phyloP scores from a whole-genome alignment of 495 filamentous ascomycete species.

The Neurospora africana region DNA sequence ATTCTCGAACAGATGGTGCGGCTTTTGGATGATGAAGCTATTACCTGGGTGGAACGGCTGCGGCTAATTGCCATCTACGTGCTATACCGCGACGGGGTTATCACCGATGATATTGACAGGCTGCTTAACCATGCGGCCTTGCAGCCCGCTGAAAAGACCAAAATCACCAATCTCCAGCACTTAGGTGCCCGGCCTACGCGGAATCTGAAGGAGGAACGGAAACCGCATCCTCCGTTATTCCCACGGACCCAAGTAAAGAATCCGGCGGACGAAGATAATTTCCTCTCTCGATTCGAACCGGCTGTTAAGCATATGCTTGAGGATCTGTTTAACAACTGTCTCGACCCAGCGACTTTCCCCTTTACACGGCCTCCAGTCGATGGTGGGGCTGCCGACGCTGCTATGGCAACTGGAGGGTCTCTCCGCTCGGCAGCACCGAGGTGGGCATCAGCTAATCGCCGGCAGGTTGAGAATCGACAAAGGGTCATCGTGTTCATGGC shows the following conservation, averaged over 20 bases:
- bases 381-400: slow-evolving; percentile 44
- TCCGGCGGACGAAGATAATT: slow-evolving; percentile 49
- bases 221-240: slow-evolving; percentile 56
- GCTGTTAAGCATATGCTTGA: slow-evolving; percentile 74
- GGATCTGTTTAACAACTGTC: slow-evolving; percentile 49
- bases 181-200: slow-evolving; percentile 70
- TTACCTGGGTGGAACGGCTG: slow-evolving; percentile 61
- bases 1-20: slow-evolving; percentile 76
- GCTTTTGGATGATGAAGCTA: slow-evolving; percentile 67
- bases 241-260: slow-evolving; percentile 42
- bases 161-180: slow-evolving; percentile 65
- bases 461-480: slow-evolving; percentile 71
- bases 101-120: slow-evolving; percentile 74
- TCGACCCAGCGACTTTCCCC: slow-evolving; percentile 68
- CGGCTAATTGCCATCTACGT: slow-evolving; percentile 77
- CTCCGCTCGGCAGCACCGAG: slow-evolving; percentile 82
- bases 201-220: slow-evolving; percentile 63
- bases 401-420: slow-evolving; percentile 54
- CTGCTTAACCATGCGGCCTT: slow-evolving; percentile 77
- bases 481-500: slow-evolving; percentile 93
- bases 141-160: slow-evolving; percentile 55
- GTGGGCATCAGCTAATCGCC: slow-evolving; percentile 75
- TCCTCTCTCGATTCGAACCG: slow-evolving; percentile 58
- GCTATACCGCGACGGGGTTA: slow-evolving; percentile 78
- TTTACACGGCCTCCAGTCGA: slow-evolving; percentile 57